phyloP scores from a whole-genome alignment of 2,329 filamentous ascomycete genomes.

The Arachnopeziza araneosa region DNA sequence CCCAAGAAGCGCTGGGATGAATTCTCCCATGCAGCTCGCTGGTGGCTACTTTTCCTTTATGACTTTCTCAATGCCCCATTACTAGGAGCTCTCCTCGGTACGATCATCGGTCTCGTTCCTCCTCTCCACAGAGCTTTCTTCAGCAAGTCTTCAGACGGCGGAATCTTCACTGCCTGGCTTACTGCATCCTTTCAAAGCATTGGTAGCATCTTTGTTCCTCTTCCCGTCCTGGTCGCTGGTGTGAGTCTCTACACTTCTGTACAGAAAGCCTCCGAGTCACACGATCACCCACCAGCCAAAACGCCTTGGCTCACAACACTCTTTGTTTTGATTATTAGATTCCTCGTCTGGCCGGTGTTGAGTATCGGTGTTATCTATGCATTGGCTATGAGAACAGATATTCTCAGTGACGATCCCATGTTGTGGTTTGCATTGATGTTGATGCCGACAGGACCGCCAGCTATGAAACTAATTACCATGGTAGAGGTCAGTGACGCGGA shows the following conservation, averaged over 20 bases:
- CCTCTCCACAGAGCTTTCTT: conserved; percentile 58
- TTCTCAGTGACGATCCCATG: conserved; percentile 53
- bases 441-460: conserved; percentile 43
- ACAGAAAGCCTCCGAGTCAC: conserved; percentile 37
- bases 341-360: conserved; percentile 54
- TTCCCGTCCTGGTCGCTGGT: conserved; percentile 62
- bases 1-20: conserved; percentile 24
- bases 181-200: conserved; percentile 56
- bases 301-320: conserved; percentile 45
- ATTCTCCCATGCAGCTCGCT: conserved; percentile 26
- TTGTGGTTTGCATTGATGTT: conserved; percentile 55
- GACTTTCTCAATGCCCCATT: conserved; percentile 57
- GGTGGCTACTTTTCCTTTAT: conserved; percentile 34
- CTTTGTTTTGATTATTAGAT: conserved; percentile 49
- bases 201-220: conserved; percentile 56
- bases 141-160: conserved; percentile 48
- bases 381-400: conserved; percentile 45
- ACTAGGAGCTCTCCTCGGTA: conserved; percentile 53
- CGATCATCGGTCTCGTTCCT: conserved; percentile 54
- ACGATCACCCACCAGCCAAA: conserved; percentile 9
- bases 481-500: conserved; percentile 38
- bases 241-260: conserved; percentile 56
- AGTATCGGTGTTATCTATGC: conserved; percentile 50
- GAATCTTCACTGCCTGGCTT: conserved; percentile 62
- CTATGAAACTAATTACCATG: conserved; percentile 43